Base-by-base conservation (phyloP, 306 rosid species). In the Prunus armeniaca region DNA sequence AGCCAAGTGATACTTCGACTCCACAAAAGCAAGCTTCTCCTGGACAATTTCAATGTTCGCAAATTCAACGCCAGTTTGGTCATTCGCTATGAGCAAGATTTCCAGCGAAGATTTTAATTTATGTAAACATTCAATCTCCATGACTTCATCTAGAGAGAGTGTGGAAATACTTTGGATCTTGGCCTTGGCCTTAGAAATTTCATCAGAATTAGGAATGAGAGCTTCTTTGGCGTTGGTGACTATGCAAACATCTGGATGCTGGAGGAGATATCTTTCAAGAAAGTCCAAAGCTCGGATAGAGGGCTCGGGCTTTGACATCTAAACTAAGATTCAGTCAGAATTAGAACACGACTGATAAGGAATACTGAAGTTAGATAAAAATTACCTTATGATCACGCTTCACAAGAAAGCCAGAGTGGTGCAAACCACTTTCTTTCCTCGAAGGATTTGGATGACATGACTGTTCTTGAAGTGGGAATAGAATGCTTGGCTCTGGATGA, bases 1-100 rank as follows among this genome's bases (percentile, higher is more conserved):
- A 20, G 75, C 75, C 19, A 25, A 49, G 0, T 12, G 64, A 30
- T 71, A 71, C 49, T 70, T 71, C 50, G 75, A 71, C 64, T 54
- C 30, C 30, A 71, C n/a, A 71, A 54, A n/a, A 19, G 49, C 50
- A 54, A 70, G 74, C 49, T 30, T 70, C 25, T 6, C 46, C 63
- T 19, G 49, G 19, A 70, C 74, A 70, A 30, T 22, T 70, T 32
- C 28, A 28, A 52, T 5, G 30, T 28, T 30, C 12, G 28, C 28
- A 18, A 49, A 50, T 45, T 69, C 45, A 52, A 50, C 46, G 10
- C 27, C 46, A 50, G 18, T 50, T 69, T 50, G 45, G 18, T 2
- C 74, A 52, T 52, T 19, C 0, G 28, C 15, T 12, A n/a, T 52
- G 62, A 70, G 49, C 47, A 70, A 30, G 13, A 38, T 27, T 70